These are phyloP conservation scores for Ustulina deusta DNA, from an alignment of 2,329 filamentous ascomycete genomes.

Conservation along the genomic window DNA sequence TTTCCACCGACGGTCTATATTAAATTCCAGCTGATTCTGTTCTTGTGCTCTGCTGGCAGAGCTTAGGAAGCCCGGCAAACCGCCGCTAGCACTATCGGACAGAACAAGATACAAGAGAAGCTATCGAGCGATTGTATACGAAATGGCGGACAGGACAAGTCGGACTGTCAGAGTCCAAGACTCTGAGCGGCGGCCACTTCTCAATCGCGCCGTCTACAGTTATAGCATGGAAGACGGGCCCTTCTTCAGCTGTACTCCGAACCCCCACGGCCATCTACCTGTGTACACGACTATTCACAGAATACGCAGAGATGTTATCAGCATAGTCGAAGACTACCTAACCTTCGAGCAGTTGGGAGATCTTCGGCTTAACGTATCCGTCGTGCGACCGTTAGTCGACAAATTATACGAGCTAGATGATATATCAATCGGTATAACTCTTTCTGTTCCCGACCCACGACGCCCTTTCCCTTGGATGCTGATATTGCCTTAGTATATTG, in stretches of 20 bases:
- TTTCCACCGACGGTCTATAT: constrained; percentile 1
- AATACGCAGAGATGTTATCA: constrained; percentile 72
- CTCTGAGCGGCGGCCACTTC: constrained; percentile 53
- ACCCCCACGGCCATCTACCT: constrained; percentile 72
- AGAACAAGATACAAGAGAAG: background rate
- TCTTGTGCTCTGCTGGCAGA: background rate
- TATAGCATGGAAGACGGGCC: constrained; percentile 55
- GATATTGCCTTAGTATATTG: constrained; percentile 74
- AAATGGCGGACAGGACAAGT: constrained; percentile 40
- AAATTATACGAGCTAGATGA: constrained; percentile 83
- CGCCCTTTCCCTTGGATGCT: constrained; percentile 10
- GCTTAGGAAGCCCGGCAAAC: background rate
- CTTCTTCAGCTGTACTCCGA: constrained; percentile 66
- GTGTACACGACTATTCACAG: constrained; percentile 84
- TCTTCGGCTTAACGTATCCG: constrained; percentile 82
- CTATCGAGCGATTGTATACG: constrained; percentile 14
- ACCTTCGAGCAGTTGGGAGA: constrained; percentile 82
- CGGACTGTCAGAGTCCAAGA: constrained; percentile 43
- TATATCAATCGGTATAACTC: constrained; percentile 75
- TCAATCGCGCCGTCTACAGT: constrained; percentile 53
- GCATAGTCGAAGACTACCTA: constrained; percentile 71
- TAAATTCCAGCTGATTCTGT: background rate
- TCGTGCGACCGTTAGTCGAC: constrained; percentile 85
- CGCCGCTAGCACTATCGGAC: background rate
- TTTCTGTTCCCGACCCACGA: background rate